Evolutionary conservation across 176 grass and related monocot species (phyloP).

Genomic region (Rhynchospora tenuis): DNA sequence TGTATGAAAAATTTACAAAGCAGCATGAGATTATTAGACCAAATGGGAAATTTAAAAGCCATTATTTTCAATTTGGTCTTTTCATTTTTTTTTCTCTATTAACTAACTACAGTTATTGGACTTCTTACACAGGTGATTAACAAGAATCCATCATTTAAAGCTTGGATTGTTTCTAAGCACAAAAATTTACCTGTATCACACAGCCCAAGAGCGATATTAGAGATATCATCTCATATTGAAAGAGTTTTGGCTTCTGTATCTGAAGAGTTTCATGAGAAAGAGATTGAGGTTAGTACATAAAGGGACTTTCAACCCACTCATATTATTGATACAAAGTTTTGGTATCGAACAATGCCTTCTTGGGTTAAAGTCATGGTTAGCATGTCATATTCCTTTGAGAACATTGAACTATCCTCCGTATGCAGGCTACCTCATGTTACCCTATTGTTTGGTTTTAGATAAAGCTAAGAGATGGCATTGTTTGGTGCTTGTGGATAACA

Average conservation of each 20-base stretch:
- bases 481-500: neutral
- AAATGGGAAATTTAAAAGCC: neutral
- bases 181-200: conserved; percentile 55
- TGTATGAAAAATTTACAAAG: neutral
- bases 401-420: neutral
- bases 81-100: neutral
- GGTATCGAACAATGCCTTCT: neutral
- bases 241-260: conserved; percentile 70
- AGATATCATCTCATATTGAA: conserved; percentile 63
- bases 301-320: neutral
- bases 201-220: conserved; percentile 37
- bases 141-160: conserved; percentile 55
- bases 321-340: neutral
- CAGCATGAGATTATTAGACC: neutral
- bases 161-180: conserved; percentile 69
- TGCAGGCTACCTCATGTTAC: neutral
- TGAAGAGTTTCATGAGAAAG: conserved; percentile 39
- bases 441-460: neutral
- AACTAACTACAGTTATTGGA: neutral
- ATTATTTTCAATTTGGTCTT: neutral
- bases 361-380: neutral
- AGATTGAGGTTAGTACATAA: conserved; percentile 27
- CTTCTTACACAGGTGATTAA: conserved; percentile 56
- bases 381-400: neutral
- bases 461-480: neutral